Evolutionary conservation across 2,329 filamentous ascomycete species (phyloP).

Genomic region (Laburnicola sp.): DNA sequence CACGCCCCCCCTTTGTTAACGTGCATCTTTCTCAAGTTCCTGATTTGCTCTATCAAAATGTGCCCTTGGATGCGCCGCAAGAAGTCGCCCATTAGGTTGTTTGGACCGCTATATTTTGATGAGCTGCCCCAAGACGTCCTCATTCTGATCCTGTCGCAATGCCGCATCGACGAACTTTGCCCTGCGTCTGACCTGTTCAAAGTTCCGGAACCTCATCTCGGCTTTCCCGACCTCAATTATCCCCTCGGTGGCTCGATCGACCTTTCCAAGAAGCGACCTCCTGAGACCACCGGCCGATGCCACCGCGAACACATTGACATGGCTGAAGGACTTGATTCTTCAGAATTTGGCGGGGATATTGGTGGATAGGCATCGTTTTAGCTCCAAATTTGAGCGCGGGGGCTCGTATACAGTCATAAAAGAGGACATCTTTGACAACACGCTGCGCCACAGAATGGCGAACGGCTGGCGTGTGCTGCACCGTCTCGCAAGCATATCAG

Average conservation of each 20-base stretch:
- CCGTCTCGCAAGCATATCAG: conserved; percentile 30
- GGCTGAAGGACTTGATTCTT: conserved; percentile 34
- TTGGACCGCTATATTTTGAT: conserved; percentile 15
- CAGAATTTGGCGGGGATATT: conserved; percentile 34
- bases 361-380: conserved; percentile 33
- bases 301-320: conserved; percentile 18
- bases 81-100: conserved; percentile 1
- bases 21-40: too few species aligned
- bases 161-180: conserved; percentile 31
- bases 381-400: conserved; percentile 16
- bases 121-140: conserved; percentile 37
- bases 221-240: conserved; percentile 34
- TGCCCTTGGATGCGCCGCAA: conserved; percentile 8
- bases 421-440: conserved; percentile 36
- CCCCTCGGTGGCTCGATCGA: conserved; percentile 30
- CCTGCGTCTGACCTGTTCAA: conserved; percentile 25
- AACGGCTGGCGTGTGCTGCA: conserved; percentile 35
- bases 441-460: conserved; percentile 30
- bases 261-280: conserved; percentile 26
- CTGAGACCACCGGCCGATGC: conserved; percentile 13
- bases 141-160: conserved; percentile 32
- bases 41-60: too few species aligned
- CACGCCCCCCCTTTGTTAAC: too few species aligned
- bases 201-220: conserved; percentile 26
- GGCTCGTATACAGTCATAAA: too few species aligned